A percentile compares a stretch with the other conserved stretches of the same genome.
Conservation (phyloP, 2,329 filamentous ascomycete genomes). For the Talaromyces amestolkiae region DNA sequence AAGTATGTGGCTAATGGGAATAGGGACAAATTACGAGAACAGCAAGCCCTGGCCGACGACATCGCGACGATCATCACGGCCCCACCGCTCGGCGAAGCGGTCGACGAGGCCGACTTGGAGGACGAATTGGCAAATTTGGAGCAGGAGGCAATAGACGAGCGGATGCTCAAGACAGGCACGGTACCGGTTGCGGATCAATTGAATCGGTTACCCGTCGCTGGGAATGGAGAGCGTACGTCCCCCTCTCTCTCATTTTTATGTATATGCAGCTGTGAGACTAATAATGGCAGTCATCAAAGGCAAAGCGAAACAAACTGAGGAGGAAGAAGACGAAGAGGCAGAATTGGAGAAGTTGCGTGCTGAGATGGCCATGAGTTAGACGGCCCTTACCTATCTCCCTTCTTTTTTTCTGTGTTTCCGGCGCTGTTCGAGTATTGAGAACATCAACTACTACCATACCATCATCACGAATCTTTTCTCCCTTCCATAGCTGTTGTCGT, state of each 20-base stretch:
- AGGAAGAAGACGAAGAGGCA: constrained; percentile 93
- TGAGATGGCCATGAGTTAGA: constrained; percentile 86
- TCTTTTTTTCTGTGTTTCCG: neutral
- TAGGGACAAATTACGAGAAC: constrained; percentile 87
- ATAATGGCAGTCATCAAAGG: constrained; percentile 39
- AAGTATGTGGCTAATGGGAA: constrained; percentile 4
- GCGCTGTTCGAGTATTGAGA: constrained; percentile 2
- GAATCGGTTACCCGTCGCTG: constrained; percentile 71
- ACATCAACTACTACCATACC: neutral
- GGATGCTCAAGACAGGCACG: constrained; percentile 85
- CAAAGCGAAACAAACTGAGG: constrained; percentile 55
- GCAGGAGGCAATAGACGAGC: constrained; percentile 88
- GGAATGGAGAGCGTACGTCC: constrained; percentile 71
- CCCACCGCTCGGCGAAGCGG: constrained; percentile 62
- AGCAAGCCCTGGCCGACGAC: constrained; percentile 89
- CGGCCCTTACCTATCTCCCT: neutral
- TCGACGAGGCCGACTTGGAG: constrained; percentile 85
- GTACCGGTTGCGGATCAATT: constrained; percentile 79
- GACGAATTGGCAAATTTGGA: constrained; percentile 81
- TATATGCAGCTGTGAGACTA: neutral
- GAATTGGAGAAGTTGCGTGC: constrained; percentile 90
- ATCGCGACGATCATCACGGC: constrained; percentile 82
- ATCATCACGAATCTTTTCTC: constrained; percentile 1
- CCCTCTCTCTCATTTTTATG: neutral
- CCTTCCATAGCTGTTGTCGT: neutral